These are phyloP conservation scores for Colletotrichum endophyticum DNA, from an alignment of 2,329 filamentous ascomycete species.

Conservation along the genomic window DNA sequence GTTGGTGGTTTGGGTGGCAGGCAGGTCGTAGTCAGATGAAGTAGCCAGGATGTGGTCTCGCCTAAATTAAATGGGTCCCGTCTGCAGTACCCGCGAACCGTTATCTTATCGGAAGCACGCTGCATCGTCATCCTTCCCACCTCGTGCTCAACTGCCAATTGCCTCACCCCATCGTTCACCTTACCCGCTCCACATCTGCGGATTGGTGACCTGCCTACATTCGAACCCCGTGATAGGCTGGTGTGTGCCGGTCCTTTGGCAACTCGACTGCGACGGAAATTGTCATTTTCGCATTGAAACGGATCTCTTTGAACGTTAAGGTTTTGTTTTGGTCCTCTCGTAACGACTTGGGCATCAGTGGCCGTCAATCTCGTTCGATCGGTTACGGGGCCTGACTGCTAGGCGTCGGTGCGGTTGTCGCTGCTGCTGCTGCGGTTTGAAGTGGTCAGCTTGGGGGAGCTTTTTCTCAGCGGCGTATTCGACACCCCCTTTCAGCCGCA, in stretches of 20 bases:
- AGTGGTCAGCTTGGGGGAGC: background rate
- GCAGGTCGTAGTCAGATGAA: background rate
- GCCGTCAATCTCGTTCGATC: background rate
- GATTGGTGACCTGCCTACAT: background rate
- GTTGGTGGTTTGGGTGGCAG: background rate
- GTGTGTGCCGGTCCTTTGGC: background rate
- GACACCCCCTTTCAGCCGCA: background rate
- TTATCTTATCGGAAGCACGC: constrained; percentile 15
- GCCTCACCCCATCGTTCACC: constrained; percentile 2
- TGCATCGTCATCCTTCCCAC: background rate
- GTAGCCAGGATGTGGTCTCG: background rate
- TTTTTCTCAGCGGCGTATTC: background rate
- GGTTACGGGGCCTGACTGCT: background rate
- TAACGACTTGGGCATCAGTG: background rate
- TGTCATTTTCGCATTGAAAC: background rate
- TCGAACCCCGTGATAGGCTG: constrained; percentile 4
- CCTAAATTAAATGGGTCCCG: constrained; percentile 2
- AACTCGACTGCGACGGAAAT: background rate
- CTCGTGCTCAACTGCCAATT: constrained; percentile 10
- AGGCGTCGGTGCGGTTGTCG: background rate
- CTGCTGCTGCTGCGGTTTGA: background rate
- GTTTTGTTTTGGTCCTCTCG: background rate
- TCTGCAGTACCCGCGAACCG: background rate
- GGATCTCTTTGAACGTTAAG: background rate
- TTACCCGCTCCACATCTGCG: constrained; percentile 9